A percentile compares a stretch with the other conserved stretches of the same genome.
phyloP scores from a whole-genome alignment of 805 yeast genomes.

The Cyberlindnera amylophila region DNA sequence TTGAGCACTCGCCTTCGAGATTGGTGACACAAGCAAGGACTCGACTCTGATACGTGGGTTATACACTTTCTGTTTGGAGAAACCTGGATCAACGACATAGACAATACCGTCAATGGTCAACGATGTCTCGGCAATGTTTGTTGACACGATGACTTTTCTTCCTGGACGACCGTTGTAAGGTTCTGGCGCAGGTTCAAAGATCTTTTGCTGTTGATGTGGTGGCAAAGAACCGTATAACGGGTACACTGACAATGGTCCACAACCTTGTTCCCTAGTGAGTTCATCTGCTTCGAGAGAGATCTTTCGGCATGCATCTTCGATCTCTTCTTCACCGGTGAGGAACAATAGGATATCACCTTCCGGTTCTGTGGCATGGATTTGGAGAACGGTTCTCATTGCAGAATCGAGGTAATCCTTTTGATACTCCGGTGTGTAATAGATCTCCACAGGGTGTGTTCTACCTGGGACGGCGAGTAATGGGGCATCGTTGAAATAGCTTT shows the following conservation, averaged over 20 bases:
- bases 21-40: slow-evolving; percentile 89
- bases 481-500: slow-evolving; percentile 81
- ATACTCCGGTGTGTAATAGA: slow-evolving; percentile 93
- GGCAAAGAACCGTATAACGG: slow-evolving; percentile 96
- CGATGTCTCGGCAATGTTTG: slow-evolving; percentile 97
- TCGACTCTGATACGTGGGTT: slow-evolving; percentile 96
- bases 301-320: slow-evolving; percentile 93
- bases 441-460: slow-evolving; percentile 95
- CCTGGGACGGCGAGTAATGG: slow-evolving; percentile 97
- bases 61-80: slow-evolving; percentile 92
- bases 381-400: slow-evolving; percentile 91
- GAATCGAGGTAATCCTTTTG: slow-evolving; percentile 94
- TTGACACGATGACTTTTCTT: slow-evolving; percentile 85
- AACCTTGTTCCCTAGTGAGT: slow-evolving; percentile 78
- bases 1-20: slow-evolving; percentile 95
- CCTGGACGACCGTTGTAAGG: slow-evolving; percentile 85
- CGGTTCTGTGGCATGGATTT: slow-evolving; percentile 94
- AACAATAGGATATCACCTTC: slow-evolving; percentile 87
- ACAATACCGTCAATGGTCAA: slow-evolving; percentile 97
- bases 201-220: slow-evolving; percentile 90
- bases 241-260: slow-evolving; percentile 87
- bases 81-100: slow-evolving; percentile 96
- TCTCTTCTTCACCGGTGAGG: slow-evolving; percentile 95
- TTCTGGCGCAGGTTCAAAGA: slow-evolving; percentile 85
- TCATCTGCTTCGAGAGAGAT: slow-evolving; percentile 86